Evolutionary conservation across 805 yeast species (phyloP).

Genomic region (Teunomyces stri): DNA sequence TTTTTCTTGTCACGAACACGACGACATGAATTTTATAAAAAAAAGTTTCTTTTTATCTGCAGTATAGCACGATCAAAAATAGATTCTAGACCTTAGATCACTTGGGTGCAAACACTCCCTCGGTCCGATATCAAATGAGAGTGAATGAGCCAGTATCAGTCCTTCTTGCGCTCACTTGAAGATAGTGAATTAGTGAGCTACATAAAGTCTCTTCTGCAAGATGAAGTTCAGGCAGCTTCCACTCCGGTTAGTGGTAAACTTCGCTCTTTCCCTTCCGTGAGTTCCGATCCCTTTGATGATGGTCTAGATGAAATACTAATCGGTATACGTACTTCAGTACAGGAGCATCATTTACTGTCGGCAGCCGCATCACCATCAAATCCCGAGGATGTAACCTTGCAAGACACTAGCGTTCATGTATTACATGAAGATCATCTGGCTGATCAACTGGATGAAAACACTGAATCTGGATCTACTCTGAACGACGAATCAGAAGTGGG

Average conservation of each 20-base stretch:
- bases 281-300: slow-evolving; percentile 26
- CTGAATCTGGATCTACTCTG: slow-evolving; percentile 5
- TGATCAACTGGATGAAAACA: slow-evolving; percentile 21
- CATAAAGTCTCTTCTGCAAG: slow-evolving; percentile 2
- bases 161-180: slow-evolving; percentile 20
- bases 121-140: slow-evolving; percentile 6
- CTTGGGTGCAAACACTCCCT: background rate
- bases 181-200: slow-evolving; percentile 14
- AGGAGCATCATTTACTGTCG: background rate
- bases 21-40: background rate
- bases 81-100: background rate
- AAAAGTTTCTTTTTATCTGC: background rate
- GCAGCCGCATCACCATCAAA: background rate
- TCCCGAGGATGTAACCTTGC: background rate
- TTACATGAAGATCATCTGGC: slow-evolving; percentile 10
- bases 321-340: background rate
- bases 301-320: slow-evolving; percentile 20
- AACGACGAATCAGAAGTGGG: background rate
- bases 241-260: slow-evolving; percentile 4
- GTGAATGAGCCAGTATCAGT: slow-evolving; percentile 2
- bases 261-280: slow-evolving; percentile 9
- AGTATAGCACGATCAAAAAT: background rate
- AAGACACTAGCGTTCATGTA: background rate
- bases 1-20: slow-evolving; percentile 2
- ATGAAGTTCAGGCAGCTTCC: slow-evolving; percentile 5